Percentiles rank a stretch among this genome's conserved stretches.
Conservation (phyloP, 1,284 basidiomycete species). For the Wolfiporia cocos region DNA sequence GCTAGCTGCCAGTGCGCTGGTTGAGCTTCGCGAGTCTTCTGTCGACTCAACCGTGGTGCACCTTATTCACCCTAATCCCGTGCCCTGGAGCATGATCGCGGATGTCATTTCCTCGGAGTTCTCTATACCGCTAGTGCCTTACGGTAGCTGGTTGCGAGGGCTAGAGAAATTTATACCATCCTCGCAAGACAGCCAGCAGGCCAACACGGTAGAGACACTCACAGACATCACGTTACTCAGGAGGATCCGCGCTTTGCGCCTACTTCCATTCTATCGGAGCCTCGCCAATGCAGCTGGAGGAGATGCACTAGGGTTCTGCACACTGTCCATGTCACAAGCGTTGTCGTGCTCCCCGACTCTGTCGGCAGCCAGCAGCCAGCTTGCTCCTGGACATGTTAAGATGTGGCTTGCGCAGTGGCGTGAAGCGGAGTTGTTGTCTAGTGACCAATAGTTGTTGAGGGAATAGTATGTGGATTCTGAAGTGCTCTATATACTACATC, state of each 20-base stretch:
- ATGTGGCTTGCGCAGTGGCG: constrained; percentile 3
- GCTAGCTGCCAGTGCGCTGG: constrained; percentile 16
- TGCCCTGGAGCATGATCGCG: constrained; percentile 15
- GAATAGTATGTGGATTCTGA: no score
- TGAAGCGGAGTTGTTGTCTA: neutral
- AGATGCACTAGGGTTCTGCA: neutral
- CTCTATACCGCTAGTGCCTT: constrained; percentile 15
- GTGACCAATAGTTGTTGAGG: no score
- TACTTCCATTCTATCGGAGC: neutral
- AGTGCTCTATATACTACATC: no score
- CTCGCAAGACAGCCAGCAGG: neutral
- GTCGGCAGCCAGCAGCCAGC: neutral
- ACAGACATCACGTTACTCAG: neutral
- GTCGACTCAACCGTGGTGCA: constrained; percentile 17
- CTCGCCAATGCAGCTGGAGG: neutral
- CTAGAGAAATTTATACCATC: constrained; percentile 5
- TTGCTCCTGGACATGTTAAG: neutral
- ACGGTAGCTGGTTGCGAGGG: constrained; percentile 15
- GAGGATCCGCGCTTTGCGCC: neutral
- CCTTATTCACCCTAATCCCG: constrained; percentile 22
- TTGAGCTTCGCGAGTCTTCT: constrained; percentile 17
- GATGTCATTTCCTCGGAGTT: constrained; percentile 13
- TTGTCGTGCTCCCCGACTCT: neutral
- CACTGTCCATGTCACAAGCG: neutral
- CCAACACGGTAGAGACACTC: no score